Base-by-base conservation (phyloP, 306 rosid genomes). In the Acacia acuminata region DNA sequence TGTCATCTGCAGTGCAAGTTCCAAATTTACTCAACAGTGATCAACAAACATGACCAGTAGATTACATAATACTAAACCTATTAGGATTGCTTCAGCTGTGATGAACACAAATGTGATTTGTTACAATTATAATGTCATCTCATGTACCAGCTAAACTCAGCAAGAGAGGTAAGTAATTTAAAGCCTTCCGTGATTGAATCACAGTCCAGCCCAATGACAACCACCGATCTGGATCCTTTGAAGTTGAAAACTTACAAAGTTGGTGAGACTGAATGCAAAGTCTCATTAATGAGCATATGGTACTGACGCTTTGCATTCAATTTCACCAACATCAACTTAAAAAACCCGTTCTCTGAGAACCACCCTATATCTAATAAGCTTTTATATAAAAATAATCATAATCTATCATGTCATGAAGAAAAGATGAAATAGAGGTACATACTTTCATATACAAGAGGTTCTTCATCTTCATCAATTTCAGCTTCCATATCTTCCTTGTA, bases 401-500 rank as follows among this genome's bases (percentile, higher is more conserved):
- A 25, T 64, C 69, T 70, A 10, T 67, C 78, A 58, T 48, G 40
- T 30, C 34, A 79, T 55, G 79, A 71, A 88, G 63, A 44, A 75
- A 56, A 82, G 66, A 79, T 30, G 64, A 58, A 15, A 42, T 19
- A 73, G 38, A 71, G 84, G 75, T 11, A 79, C 97, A 73, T 91
- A 96, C 99, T 90, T 90, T 96, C 99, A 88, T 96, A 96, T n/a
- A 93, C 90, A 83, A 96, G 93, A 84, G 98, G 99, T 71, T 96
- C 99, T 84, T 96, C 99, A 77, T 96, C 99, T 89, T 96, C 99
- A 76, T 96, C 99, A 87, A 96, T 90, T 87, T 96, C 99, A 20
- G 98, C 98, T 88, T 96, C 99, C 99, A 96, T 92, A 86, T 96
- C 99, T 72, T 96, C 99, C 93, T 94, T 96, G 85, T 91, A 96